Conservation (phyloP, 495 filamentous ascomycete species). For the Penicillium cinerascens region DNA sequence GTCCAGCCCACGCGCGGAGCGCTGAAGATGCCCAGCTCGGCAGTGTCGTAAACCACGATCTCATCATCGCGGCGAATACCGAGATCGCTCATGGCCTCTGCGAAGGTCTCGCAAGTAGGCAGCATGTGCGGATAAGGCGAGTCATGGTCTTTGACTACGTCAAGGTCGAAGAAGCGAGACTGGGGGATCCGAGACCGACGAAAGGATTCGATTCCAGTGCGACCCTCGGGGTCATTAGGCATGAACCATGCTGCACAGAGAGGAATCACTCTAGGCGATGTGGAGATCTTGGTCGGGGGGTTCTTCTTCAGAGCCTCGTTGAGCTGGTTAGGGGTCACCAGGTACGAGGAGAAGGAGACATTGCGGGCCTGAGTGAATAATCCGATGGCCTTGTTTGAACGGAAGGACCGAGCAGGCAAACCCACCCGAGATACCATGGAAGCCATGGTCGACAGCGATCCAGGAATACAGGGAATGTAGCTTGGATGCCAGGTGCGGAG, state of each 20-base stretch:
- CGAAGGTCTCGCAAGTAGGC: conserved; percentile 73
- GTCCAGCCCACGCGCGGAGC: conserved; percentile 94
- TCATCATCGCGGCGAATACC: conserved; percentile 84
- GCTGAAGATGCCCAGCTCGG: conserved; percentile 87
- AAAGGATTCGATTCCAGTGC: conserved; percentile 75
- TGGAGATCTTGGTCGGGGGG: conserved; percentile 66
- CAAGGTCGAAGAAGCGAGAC: conserved; percentile 95
- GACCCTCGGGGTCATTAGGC: conserved; percentile 75
- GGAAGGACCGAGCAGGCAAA: conserved; percentile 29
- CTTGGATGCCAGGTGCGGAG: conserved; percentile 19
- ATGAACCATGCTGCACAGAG: conserved; percentile 95
- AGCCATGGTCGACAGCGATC: conserved; percentile 31
- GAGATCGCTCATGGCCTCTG: conserved; percentile 79
- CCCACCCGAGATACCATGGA: conserved; percentile 34
- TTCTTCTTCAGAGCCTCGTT: conserved; percentile 73
- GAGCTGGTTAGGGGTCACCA: conserved; percentile 82
- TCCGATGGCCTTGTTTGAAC: conserved; percentile 36
- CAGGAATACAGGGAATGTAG: conserved; percentile 5
- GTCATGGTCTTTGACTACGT: conserved; percentile 79
- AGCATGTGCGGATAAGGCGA: conserved; percentile 98
- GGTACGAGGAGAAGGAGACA: conserved; percentile 67
- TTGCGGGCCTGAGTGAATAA: conserved; percentile 32
- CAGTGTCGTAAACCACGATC: conserved; percentile 88
- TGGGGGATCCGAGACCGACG: conserved; percentile 72
- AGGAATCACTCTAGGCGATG: conserved; percentile 76